Evolutionary conservation across 768 basidiomycete species (phyloP).

Genomic region (Dioszegia crocea): DNA sequence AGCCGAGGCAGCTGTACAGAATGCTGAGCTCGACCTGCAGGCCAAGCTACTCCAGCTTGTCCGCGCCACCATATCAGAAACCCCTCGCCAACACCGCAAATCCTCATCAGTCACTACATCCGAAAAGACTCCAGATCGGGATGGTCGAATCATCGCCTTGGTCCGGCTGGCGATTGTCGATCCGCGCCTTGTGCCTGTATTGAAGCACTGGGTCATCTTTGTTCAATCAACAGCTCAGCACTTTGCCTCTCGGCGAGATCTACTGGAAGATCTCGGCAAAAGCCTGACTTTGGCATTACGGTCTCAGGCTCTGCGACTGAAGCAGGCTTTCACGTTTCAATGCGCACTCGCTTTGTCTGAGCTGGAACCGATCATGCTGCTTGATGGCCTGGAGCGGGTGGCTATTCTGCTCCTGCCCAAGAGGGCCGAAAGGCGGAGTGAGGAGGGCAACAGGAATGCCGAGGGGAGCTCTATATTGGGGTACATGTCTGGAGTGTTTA

Average conservation of each 20-base stretch:
- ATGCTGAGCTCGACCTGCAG: conserved; percentile 74
- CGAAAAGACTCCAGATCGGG: conserved; percentile 4
- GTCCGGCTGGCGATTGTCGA: conserved; percentile 36
- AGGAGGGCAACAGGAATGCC: conserved; percentile 17
- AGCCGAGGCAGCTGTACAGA: conserved; percentile 60
- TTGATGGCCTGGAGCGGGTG: conserved; percentile 78
- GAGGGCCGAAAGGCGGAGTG: conserved; percentile 51
- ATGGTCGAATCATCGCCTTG: not conserved
- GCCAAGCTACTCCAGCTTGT: conserved; percentile 88
- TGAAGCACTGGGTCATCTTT: conserved; percentile 97
- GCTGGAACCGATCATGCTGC: conserved; percentile 63
- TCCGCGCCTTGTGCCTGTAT: conserved; percentile 60
- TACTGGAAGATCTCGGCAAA: conserved; percentile 70
- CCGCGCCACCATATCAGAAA: conserved; percentile 63
- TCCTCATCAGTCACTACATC: conserved; percentile 8
- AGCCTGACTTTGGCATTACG: conserved; percentile 71
- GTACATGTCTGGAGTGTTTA: conserved; percentile 86
- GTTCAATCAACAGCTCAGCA: conserved; percentile 84
- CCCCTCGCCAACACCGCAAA: conserved; percentile 16
- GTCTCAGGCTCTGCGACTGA: conserved; percentile 51
- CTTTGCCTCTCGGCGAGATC: conserved; percentile 65
- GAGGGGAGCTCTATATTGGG: conserved; percentile 67
- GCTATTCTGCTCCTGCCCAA: conserved; percentile 54
- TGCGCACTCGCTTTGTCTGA: conserved; percentile 34
- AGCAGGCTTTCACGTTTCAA: conserved; percentile 40